A percentile compares a stretch with the other conserved stretches of the same genome.
phyloP scores from a whole-genome alignment of 2,329 filamentous ascomycete genomes.

The Paramyrothecium roridum region DNA sequence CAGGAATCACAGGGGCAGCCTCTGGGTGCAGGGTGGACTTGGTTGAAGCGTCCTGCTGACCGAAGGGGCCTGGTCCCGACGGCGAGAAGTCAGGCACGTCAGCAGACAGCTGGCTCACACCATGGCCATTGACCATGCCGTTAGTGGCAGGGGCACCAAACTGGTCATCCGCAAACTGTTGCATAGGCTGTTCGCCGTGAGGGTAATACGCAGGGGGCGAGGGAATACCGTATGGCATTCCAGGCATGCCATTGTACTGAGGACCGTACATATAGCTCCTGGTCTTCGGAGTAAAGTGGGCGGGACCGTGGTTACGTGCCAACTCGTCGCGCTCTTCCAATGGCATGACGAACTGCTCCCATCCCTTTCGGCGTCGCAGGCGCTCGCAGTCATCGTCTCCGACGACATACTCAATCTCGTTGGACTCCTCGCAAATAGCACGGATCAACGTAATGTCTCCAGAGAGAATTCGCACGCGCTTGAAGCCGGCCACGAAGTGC shows the following conservation, averaged over 20 bases:
- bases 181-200: constrained; percentile 22
- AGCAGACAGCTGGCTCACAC: constrained; percentile 31
- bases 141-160: constrained; percentile 34
- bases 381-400: constrained; percentile 77
- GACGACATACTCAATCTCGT: constrained; percentile 68
- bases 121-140: constrained; percentile 21
- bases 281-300: constrained; percentile 34
- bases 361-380: constrained; percentile 70
- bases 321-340: constrained; percentile 68
- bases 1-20: not conserved
- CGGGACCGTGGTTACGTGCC: constrained; percentile 69
- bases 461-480: constrained; percentile 53
- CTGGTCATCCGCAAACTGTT: constrained; percentile 26
- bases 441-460: constrained; percentile 71
- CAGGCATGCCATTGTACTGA: constrained; percentile 27
- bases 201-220: constrained; percentile 23
- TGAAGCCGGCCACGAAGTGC: constrained; percentile 78
- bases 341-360: constrained; percentile 76
- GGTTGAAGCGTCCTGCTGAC: not conserved
- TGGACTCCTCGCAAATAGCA: constrained; percentile 69
- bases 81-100: constrained; percentile 38
- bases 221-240: constrained; percentile 24
- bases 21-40: not conserved
- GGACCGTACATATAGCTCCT: constrained; percentile 21
- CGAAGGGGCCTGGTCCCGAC: constrained; percentile 15